Base-by-base conservation (phyloP, 768 basidiomycete species). In the Podaxis sp. region DNA sequence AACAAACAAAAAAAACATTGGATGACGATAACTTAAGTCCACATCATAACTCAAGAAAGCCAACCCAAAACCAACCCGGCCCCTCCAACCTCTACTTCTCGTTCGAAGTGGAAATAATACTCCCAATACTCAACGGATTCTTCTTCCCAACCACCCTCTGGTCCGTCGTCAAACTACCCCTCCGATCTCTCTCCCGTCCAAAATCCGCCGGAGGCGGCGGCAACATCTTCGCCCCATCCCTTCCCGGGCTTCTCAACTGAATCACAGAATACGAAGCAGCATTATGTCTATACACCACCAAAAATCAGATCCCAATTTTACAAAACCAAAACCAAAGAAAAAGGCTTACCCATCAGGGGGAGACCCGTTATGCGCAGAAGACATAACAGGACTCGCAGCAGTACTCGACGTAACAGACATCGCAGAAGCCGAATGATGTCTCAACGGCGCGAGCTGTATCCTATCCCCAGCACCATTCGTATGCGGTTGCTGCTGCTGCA, bases 91-190 rank as follows among this genome's bases (percentile, higher is more conserved):
- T 40, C 46, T 59, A 53, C 38, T 40, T 60, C 67, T 80, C 80
- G 57, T 85, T 86, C 42, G 85, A 61, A 19, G 33, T 49, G 28
- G 61, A 87, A 60, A 89, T 88, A 61, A 89, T 89, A 68, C 85
- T 88, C 59, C 86, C 86, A 65, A 89, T 89, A 67, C 86, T 88
- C 75, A 89, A 69, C 59, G 81, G 82, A 67, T 87, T 89, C 75
- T 85, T 89, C 80, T 87, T 89, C 60, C 67, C 66, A 46, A 59
- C 53, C 0, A 63, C 69, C 52, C 69, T 63, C 62, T 63, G 66
- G 52, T 64, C 59, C n/a, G n/a, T 33, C 55, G 48, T 53, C 60
- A 56, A 15, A 49, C 61, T 61, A 48, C 68, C 33, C 39, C 68
- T 65, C 30, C 58, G 57, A 65, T 67, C 40, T 54, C 69, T 63